phyloP scores from a whole-genome alignment of 192 early-diverging fungal species.

The Backusella australiensis region DNA sequence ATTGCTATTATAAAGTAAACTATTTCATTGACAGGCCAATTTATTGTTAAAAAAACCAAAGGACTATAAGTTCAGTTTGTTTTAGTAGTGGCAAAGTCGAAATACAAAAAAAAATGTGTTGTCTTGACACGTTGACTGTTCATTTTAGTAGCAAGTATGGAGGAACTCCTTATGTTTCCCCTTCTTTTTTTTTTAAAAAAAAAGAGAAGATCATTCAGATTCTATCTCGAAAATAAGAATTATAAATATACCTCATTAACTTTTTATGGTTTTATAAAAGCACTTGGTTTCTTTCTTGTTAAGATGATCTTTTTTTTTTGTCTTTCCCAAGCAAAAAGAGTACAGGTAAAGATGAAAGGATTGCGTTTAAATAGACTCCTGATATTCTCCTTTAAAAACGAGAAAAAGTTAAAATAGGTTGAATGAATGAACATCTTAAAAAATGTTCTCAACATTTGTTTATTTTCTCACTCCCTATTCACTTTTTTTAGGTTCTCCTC shows the following conservation, averaged over 20 bases:
- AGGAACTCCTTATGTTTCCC: not conserved
- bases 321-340: not conserved
- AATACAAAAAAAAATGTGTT: not conserved
- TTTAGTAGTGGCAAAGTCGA: slow-evolving; percentile 2
- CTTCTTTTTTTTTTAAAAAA: not conserved
- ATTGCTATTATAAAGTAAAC: not conserved
- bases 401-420: not conserved
- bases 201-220: not conserved
- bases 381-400: not conserved
- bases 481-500: not conserved
- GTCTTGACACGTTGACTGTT: slow-evolving; percentile 5
- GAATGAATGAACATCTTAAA: not conserved
- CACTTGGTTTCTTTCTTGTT: not conserved
- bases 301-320: not conserved
- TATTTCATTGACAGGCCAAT: slow-evolving; percentile 4
- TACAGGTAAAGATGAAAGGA: not conserved
- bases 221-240: not conserved
- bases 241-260: not conserved
- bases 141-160: not conserved
- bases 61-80: not conserved
- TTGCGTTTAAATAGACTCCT: not conserved
- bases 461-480: not conserved
- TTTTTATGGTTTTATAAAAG: not conserved
- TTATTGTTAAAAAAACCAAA: slow-evolving; percentile 2
- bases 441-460: not conserved